Evolutionary conservation across 495 filamentous ascomycete genomes (phyloP).

Genomic region (Penicillium atrosanguineum): DNA sequence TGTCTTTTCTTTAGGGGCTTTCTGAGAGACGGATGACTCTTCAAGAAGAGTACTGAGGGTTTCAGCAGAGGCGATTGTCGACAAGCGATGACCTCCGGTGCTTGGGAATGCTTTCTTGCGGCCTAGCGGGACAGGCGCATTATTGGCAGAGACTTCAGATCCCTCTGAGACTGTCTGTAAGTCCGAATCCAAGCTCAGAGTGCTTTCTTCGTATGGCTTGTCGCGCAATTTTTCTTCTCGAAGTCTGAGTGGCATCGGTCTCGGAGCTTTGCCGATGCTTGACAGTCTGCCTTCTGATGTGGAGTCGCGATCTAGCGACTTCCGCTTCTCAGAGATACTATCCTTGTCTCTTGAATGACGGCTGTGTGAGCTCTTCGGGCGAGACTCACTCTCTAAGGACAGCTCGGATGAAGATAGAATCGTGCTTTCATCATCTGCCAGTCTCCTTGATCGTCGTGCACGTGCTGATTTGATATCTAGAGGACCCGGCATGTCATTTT

Average conservation of each 20-base stretch:
- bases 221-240: slow-evolving; percentile 19
- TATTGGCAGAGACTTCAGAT: slow-evolving; percentile 40
- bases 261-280: slow-evolving; percentile 7
- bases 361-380: slow-evolving; percentile 27
- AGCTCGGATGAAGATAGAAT: slow-evolving; percentile 20
- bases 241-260: slow-evolving; percentile 6
- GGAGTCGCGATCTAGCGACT: slow-evolving; percentile 10
- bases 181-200: slow-evolving; percentile 26
- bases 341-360: slow-evolving; percentile 29
- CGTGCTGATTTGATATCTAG: slow-evolving; percentile 39
- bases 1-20: not conserved
- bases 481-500: slow-evolving; percentile 45
- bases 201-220: slow-evolving; percentile 21
- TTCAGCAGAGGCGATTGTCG: slow-evolving; percentile 69
- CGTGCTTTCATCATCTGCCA: slow-evolving; percentile 17
- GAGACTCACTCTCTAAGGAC: slow-evolving; percentile 23
- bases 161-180: slow-evolving; percentile 32
- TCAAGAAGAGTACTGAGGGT: slow-evolving; percentile 53
- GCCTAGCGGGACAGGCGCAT: slow-evolving; percentile 37
- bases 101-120: slow-evolving; percentile 57
- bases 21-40: slow-evolving; percentile 12
- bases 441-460: slow-evolving; percentile 26
- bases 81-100: slow-evolving; percentile 63
- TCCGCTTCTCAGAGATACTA: slow-evolving; percentile 15
- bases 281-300: slow-evolving; percentile 5